Conservation (phyloP, 1,284 basidiomycete genomes). For the Ustilago crameri region DNA sequence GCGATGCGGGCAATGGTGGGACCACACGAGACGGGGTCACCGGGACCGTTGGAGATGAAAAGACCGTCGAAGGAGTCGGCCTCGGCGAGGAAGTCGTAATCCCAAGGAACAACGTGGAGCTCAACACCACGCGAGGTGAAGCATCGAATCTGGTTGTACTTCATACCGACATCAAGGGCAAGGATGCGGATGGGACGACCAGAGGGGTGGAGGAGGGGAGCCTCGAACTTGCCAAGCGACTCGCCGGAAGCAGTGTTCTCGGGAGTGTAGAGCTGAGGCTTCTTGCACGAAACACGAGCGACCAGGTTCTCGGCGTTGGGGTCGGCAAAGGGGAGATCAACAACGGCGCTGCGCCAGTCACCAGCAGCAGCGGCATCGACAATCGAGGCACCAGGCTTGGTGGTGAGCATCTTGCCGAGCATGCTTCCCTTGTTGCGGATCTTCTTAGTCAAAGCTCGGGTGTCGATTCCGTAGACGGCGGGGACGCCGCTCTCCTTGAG, state of each 20-base stretch:
- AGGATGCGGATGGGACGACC: slow-evolving; percentile 83
- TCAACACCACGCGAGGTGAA: slow-evolving; percentile 93
- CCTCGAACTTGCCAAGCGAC: slow-evolving; percentile 68
- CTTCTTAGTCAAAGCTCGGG: slow-evolving; percentile 93
- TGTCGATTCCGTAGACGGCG: slow-evolving; percentile 96
- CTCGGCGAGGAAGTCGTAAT: slow-evolving; percentile 82
- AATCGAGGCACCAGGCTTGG: slow-evolving; percentile 54
- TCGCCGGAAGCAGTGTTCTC: slow-evolving; percentile 67
- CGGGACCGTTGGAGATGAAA: slow-evolving; percentile 98
- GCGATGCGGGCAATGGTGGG: slow-evolving; percentile 80
- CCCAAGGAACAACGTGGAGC: slow-evolving; percentile 96
- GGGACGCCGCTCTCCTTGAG: slow-evolving; percentile 94
- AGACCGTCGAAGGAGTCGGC: slow-evolving; percentile 90
- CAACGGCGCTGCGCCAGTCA: slow-evolving; percentile 83
- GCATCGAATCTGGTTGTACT: slow-evolving; percentile 98
- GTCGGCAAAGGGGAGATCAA: slow-evolving; percentile 84
- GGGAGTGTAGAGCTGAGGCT: slow-evolving; percentile 76
- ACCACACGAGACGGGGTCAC: slow-evolving; percentile 82
- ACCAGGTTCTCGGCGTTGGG: slow-evolving; percentile 93
- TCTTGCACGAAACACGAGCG: slow-evolving; percentile 81
- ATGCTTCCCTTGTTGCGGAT: slow-evolving; percentile 94
- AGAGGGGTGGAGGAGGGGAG: slow-evolving; percentile 78
- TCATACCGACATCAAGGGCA: slow-evolving; percentile 97
- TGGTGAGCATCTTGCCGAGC: slow-evolving; percentile 72
- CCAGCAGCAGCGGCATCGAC: slow-evolving; percentile 45